Base-by-base conservation (phyloP, 129 eudicot species). In the Chrysanthemum lavandulifolium region DNA sequence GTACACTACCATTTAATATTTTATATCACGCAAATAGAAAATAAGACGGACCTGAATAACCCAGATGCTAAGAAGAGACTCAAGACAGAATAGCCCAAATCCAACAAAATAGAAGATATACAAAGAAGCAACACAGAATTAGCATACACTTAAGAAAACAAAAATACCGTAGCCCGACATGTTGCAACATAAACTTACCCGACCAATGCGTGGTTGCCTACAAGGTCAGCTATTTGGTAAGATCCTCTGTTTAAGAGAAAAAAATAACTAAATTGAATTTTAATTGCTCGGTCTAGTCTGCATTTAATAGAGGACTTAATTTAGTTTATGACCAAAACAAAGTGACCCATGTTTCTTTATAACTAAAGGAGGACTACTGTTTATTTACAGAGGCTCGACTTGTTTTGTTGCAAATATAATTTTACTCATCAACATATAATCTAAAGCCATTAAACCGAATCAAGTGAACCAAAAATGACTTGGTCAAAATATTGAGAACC, bases 201-300 rank as follows among this genome's bases (percentile, higher is more conserved):
- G 73, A 95, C 99, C 61, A 95, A 25, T 10, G 80, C 91, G 4
- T 88, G 83, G 0, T 77, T 18, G 82, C 99, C 84, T 49, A 90
- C 77, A 78, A 88, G 91, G 55, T 95, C 99, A 25, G 99, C 97
- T n/a, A n/a, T n/a, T n/a, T 13, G 99, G 96, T 73, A 95, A 78
- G 77, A 95, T 95, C 99, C 99, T 55, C 99, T 95, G 96, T 69
- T 79, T 6, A 64, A 69, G 8, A 57, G 3, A 6, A 29, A 21
- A 68, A 31, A 4, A 43, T 12, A 66, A 13, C 0, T 48, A 50
- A 21, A 33, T 52, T 16, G 43, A 62, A 14, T 54, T 12, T 36
- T 1, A 14, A 65, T 65, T 52, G 10, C 40, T 21, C 40, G 47
- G 8, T 40, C 27, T 74, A 18, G 53, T 33, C 12, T 75, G 43